Base-by-base conservation (phyloP, 306 rosid genomes). In the Vigna unguiculata region DNA sequence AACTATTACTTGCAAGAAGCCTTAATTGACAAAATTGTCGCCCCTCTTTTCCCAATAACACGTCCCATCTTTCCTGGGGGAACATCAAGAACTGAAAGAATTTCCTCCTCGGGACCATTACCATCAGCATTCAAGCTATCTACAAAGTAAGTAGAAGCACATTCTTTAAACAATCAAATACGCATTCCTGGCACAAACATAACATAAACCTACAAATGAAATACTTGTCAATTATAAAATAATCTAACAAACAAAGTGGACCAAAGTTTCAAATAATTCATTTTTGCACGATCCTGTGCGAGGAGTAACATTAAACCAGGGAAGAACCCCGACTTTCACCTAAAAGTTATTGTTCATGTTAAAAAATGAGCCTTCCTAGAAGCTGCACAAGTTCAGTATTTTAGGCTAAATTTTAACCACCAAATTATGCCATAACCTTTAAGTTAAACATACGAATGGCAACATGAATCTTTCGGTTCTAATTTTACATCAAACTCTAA, bases 1-100 rank as follows among this genome's bases (percentile, higher is more conserved):
- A 74, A 79, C 61, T 61, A 19, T 75, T 93, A 96, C 99, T 85
- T 70, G 97, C 97, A 92, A 65, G 93, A 82, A 79, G 85, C 88
- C 86, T 96, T 92, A 53, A 96, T 91, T n/a, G 85, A 73, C 87
- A 92, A 36, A 81, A 96, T 96, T 36, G 97, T 64, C 54, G 93
- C 85, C 80, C 99, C 99, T 83, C 28, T 87, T 82, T 78, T 89
- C 72, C 98, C 99, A 72, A 92, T 96, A 67, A 92, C 85, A 36
- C 89, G 86, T 49, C 99, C 99, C 99, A 96, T 92, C 84, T 87
- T 89, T 82, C 98, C 98, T 2, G 20, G 79, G 21, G 98, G 99
- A 86, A 96, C 88, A 86, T 87, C 93, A 73, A 96, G 86, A 34
- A 96, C 96, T 9, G 99, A 92, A 49, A 92, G 96, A 80, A 92